These are phyloP conservation scores for Oryza australiensis DNA, from an alignment of 176 grass and related monocot species.

Conservation along the genomic window DNA sequence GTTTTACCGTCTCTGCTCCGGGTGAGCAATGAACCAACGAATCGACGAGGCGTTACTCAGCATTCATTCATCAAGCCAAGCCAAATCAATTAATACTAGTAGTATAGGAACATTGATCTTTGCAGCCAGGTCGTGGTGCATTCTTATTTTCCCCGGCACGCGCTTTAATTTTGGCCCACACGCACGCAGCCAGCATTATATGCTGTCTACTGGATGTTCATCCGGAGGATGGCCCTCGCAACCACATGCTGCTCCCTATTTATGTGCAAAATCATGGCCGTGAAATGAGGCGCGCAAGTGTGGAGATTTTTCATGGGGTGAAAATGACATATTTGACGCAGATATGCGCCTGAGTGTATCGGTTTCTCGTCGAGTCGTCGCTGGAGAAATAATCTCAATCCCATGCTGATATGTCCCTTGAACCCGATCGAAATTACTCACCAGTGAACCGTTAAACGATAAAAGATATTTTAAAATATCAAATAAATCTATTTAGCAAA, in stretches of 20 bases:
- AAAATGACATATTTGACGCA: background rate
- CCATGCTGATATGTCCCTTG: background rate
- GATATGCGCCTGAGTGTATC: background rate
- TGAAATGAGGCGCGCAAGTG: constrained; percentile 14
- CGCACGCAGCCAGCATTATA: constrained; percentile 10
- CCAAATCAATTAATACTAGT: background rate
- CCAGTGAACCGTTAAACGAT: too few relatives aligned
- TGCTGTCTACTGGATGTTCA: background rate
- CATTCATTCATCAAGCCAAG: background rate
- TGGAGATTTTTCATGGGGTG: background rate
- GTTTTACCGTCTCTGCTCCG: too few relatives aligned
- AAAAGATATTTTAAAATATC: too few relatives aligned
- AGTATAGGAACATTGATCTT: background rate
- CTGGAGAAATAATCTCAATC: too few relatives aligned
- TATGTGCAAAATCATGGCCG: background rate
- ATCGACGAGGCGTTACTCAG: background rate
- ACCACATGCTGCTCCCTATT: constrained; percentile 35
- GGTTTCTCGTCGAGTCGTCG: background rate
- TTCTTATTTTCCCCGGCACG: background rate
- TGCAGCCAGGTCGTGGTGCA: constrained; percentile 3
- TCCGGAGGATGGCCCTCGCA: constrained; percentile 14
- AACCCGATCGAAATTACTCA: background rate
- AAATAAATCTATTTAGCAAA: too few relatives aligned
- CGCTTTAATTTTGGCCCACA: background rate
- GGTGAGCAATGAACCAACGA: background rate